phyloP scores from a whole-genome alignment of 148 eudicot species.

The Tetragonia tetragonoides region DNA sequence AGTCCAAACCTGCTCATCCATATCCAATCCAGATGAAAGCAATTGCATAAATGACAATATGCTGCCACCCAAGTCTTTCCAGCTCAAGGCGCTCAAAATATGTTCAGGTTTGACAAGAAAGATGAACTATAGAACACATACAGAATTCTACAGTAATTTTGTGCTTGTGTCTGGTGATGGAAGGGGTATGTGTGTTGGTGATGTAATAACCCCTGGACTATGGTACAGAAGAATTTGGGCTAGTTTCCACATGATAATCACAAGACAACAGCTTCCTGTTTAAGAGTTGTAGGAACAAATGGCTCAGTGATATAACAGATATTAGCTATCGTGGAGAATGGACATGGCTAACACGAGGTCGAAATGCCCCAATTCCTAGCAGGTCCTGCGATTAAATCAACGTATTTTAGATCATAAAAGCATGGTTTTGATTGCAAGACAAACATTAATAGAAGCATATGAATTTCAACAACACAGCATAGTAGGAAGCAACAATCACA shows the following conservation, averaged over 20 bases:
- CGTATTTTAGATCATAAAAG: neutral
- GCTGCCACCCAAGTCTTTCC: neutral
- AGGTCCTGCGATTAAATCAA: conserved; percentile 52
- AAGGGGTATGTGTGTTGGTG: neutral
- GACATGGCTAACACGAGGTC: conserved; percentile 41
- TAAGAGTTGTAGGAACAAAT: neutral
- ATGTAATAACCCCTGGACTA: neutral
- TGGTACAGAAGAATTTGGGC: neutral
- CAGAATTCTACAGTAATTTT: neutral
- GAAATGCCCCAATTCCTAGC: conserved; percentile 75
- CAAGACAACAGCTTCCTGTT: neutral
- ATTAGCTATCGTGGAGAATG: conserved; percentile 28
- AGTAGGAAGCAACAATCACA: neutral
- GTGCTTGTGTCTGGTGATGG: neutral
- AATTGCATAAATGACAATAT: neutral
- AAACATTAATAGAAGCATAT: neutral
- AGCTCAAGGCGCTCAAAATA: too few relatives aligned
- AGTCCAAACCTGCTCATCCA: neutral
- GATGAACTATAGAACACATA: neutral
- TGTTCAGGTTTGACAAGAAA: neutral
- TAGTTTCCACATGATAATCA: neutral
- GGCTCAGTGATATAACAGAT: neutral
- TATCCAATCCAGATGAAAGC: neutral
- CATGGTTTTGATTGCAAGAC: neutral
- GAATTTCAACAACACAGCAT: neutral